Evolutionary conservation across 2,329 filamentous ascomycete genomes (phyloP).

Genomic region (Dactylellina sp.): DNA sequence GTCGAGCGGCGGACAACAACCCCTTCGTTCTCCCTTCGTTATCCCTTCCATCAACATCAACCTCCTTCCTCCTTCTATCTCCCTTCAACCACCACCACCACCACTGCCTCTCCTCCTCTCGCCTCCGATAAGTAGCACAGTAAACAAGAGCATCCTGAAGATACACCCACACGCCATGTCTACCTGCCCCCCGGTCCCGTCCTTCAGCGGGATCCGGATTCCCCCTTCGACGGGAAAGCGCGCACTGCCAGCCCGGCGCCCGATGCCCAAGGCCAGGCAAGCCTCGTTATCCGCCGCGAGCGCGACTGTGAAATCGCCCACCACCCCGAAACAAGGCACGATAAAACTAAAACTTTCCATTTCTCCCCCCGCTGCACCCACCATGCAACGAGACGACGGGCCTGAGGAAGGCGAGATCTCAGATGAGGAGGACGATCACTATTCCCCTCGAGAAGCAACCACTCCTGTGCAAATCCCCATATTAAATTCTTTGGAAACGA

Average conservation of each 20-base stretch:
- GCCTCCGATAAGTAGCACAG: neutral
- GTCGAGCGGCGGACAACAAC: neutral
- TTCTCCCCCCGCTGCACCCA: constrained; percentile 5
- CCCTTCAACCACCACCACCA: constrained; percentile 15
- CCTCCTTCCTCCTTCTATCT: neutral
- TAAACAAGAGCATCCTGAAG: neutral
- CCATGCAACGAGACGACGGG: constrained; percentile 31
- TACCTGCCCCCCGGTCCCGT: constrained; percentile 47
- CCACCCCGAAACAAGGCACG: constrained; percentile 22
- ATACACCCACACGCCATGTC: constrained; percentile 23
- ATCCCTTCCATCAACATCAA: constrained; percentile 6
- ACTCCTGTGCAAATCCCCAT: constrained; percentile 33
- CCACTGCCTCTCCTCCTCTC: constrained; percentile 6
- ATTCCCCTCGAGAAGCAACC: constrained; percentile 46
- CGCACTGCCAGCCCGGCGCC: constrained; percentile 42
- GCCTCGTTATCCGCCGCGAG: constrained; percentile 27
- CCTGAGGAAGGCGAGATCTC: constrained; percentile 55
- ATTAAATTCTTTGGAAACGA: constrained; percentile 15
- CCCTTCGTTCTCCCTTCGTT: neutral
- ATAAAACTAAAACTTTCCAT: constrained; percentile 33
- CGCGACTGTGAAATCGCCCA: constrained; percentile 17
- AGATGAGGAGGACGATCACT: constrained; percentile 52
- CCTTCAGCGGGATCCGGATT: constrained; percentile 39
- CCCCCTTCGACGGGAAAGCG: constrained; percentile 34
- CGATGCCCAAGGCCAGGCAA: constrained; percentile 51